Base-by-base conservation (phyloP, 2,329 filamentous ascomycete species). In the Colletotrichum theobromicola region DNA sequence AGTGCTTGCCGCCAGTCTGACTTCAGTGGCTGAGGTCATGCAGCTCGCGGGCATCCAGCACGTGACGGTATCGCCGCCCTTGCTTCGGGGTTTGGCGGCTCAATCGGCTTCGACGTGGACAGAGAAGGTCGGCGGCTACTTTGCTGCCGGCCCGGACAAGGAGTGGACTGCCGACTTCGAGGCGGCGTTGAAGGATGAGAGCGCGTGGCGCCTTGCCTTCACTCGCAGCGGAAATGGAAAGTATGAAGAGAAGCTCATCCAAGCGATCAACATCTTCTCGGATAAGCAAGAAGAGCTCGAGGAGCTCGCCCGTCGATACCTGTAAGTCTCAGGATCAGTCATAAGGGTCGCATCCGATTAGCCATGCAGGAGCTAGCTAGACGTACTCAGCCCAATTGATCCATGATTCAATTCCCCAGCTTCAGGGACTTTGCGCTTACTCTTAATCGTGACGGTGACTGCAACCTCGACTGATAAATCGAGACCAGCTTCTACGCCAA, bases 251-350 rank as follows among this genome's bases (percentile, higher is more conserved):
- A 91, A 90, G 79, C 83, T 90, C 16, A 80, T 85, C 13, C 83
- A 89, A 81, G 90, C 90, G 10, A 87, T 92, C 63, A 90, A 90
- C 76, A 90, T 90, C 68, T 91, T 92, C 80, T 87, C 84, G 63
- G 87, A 90, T 67, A 88, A 89, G 80, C 90, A 91, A 79, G 84
- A 88, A 12, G 85, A 85, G 70, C 76, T 91, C 58, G 89, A 90
- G 77, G 82, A 79, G 16, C 18, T 84, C 24, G 75, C 73, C 12
- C 62, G 74, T 10, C 57, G 50, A 8, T 70, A 63, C 21, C 13
- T 73, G n/a, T 70, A 53, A 42, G 32, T 30, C 21, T 10, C 2
- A 21, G n/a, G n/a, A 46, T 46, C 42, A 21, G 21, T 46, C n/a
- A 46, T 46, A 6, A 42, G 42, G 42, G n/a, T n/a, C 21, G 42